Percentiles rank a stretch among this genome's conserved stretches.
Conservation (phyloP, 345 rosid genomes). For the Brassica rapa region DNA sequence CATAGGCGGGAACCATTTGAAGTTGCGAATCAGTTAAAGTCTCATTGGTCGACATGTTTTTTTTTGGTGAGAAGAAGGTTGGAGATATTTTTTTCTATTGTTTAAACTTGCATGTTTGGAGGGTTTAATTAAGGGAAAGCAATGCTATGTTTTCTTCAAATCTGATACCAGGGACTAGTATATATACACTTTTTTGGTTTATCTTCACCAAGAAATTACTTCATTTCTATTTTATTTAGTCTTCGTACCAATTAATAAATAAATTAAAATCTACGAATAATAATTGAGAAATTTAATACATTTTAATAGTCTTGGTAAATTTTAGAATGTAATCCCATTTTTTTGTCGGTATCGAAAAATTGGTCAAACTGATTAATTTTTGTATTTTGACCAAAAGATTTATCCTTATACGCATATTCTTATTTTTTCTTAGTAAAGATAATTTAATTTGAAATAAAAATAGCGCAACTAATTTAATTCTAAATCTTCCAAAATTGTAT, state of each 20-base stretch:
- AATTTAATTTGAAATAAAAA: neutral
- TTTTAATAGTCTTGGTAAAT: neutral
- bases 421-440: neutral
- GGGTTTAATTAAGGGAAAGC: neutral
- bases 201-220: neutral
- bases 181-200: neutral
- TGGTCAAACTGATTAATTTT: neutral
- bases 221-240: neutral
- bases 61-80: neutral
- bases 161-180: neutral
- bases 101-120: neutral
- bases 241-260: neutral
- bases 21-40: slow-evolving; percentile 11
- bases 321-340: neutral
- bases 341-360: neutral
- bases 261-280: neutral
- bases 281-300: neutral
- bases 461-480: neutral
- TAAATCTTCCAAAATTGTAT: neutral
- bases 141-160: neutral
- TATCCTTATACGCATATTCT: neutral
- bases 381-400: neutral
- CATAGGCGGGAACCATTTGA: slow-evolving; percentile 36
- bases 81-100: neutral
- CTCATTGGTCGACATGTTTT: slow-evolving; percentile 14